Evolutionary conservation across 2,329 filamentous ascomycete genomes (phyloP).

Genomic region (Pyrenophora tritici-repentis): DNA sequence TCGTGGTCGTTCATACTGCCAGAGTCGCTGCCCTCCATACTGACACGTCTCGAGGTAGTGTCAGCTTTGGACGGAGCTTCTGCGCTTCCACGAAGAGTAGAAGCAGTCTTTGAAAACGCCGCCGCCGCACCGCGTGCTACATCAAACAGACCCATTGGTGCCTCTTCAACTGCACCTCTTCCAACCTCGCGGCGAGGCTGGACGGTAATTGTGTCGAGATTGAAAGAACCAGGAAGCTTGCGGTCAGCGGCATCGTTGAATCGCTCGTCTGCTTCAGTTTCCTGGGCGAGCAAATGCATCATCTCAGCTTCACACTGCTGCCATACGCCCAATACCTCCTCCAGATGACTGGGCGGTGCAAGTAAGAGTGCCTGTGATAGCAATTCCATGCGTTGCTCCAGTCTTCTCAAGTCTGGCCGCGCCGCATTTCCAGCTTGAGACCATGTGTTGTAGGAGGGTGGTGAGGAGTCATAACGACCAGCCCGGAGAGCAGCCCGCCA

Average conservation of each 20-base stretch:
- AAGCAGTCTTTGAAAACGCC: conserved; percentile 54
- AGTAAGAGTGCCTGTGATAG: conserved; percentile 75
- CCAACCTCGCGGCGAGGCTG: conserved; percentile 52
- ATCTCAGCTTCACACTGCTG: conserved; percentile 79
- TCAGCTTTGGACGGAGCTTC: conserved; percentile 15
- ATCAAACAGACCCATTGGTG: conserved; percentile 60
- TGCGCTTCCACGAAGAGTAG: conserved; percentile 47
- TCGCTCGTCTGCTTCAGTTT: conserved; percentile 69
- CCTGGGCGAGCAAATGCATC: conserved; percentile 66
- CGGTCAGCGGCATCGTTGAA: conserved; percentile 71
- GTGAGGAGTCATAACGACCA: conserved; percentile 67
- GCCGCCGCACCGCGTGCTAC: conserved; percentile 56
- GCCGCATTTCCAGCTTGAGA: conserved; percentile 52
- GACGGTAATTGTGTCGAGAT: conserved; percentile 35
- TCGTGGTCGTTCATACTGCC: conserved; percentile 40
- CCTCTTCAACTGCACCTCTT: conserved; percentile 52
- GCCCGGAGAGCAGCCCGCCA: conserved; percentile 80
- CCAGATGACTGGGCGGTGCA: conserved; percentile 70
- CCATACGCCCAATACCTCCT: conserved; percentile 76
- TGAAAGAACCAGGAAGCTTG: conserved; percentile 56
- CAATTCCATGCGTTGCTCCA: conserved; percentile 82
- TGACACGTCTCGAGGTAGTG: conserved; percentile 25
- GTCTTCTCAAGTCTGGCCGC: conserved; percentile 63
- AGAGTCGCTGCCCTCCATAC: conserved; percentile 45
- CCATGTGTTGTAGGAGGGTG: conserved; percentile 46